Base-by-base conservation (phyloP, 495 filamentous ascomycete genomes). In the Hyaloscypha variabilis region DNA sequence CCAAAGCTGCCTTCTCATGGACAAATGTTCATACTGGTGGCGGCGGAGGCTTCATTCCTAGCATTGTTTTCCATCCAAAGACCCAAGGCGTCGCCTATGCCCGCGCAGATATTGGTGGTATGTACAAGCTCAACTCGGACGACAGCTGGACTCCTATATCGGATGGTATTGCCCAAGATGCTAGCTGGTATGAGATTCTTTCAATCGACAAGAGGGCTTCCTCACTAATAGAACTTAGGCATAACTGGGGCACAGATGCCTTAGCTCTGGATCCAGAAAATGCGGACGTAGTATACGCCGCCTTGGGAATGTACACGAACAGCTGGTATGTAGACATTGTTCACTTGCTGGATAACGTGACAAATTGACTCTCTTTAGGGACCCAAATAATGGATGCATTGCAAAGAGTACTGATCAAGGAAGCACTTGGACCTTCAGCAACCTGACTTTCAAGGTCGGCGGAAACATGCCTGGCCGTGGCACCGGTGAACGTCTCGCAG, bases 381-480 rank as follows among this genome's bases (percentile, higher is more conserved):
- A 87, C 65, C 83, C 84, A 5, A 85, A 82, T 59, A 76, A 80
- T 25, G 84, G 82, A 26, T 71, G 79, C 51, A 83, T 87, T 53
- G 77, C 84, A 42, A 76, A 77, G 52, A 82, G 78, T 11, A 77
- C 72, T 14, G 80, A 88, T 69, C 74, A 77, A 56, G 85, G 85
- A 6, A 73, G 64, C 8, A 86, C 82, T 2, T 87, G 82, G 78
- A 46, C 39, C 17, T 46, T 46, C 39, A 46, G 39, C 39, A 46
- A 46, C 39, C 73, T 87, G 1, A 76, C 85, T 3, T 88, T 88
- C 75, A 85, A 86, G 67, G 82, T 85, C 53, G 85, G 85, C 6
- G 84, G 85, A 0, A 89, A 88, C 69, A 88, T 87, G 85, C 84
- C 85, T 3, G 86, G 87, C n/a, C 78, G 87, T 28, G 86, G 86